Percentiles rank a stretch among this genome's conserved stretches.
Conservation (phyloP, 257 asterid species). For the Plantago ovata region DNA sequence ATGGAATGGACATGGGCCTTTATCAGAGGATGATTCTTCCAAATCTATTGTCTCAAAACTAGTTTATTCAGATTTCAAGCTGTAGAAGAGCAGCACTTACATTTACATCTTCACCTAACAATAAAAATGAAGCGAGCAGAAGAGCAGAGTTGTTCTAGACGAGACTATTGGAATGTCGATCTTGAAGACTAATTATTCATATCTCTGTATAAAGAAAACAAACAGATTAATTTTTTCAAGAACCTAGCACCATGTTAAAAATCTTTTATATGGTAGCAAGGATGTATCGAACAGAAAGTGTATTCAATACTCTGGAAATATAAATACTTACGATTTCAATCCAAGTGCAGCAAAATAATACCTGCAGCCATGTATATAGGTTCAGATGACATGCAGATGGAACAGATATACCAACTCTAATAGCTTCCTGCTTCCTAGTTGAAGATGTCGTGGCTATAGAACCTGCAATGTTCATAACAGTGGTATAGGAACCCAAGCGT, state of each 20-base stretch:
- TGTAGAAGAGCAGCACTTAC: not conserved
- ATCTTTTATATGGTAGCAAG: too few relatives aligned
- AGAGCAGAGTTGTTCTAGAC: constrained; percentile 24
- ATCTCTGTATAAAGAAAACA: constrained; percentile 16
- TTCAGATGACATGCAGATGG: too few relatives aligned
- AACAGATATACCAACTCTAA: too few relatives aligned
- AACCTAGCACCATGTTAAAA: not conserved
- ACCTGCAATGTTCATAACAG: too few relatives aligned
- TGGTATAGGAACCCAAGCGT: too few relatives aligned
- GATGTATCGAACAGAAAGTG: too few relatives aligned
- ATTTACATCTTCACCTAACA: constrained; percentile 10
- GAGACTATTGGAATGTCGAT: constrained; percentile 16
- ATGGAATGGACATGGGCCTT: constrained; percentile 74
- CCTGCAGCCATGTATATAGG: too few relatives aligned
- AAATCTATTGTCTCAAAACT: constrained; percentile 21
- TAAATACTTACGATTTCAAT: too few relatives aligned
- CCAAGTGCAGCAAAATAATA: too few relatives aligned
- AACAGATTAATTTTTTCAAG: not conserved
- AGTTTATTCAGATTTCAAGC: not conserved
- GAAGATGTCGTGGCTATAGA: too few relatives aligned
- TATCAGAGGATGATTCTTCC: constrained; percentile 42
- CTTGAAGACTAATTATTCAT: constrained; percentile 26
- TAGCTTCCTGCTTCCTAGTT: too few relatives aligned
- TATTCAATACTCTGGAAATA: too few relatives aligned
- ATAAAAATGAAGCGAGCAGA: constrained; percentile 12